These are phyloP conservation scores for Trichosporon sp. DNA, from an alignment of 1,284 basidiomycete genomes.

Conservation along the genomic window DNA sequence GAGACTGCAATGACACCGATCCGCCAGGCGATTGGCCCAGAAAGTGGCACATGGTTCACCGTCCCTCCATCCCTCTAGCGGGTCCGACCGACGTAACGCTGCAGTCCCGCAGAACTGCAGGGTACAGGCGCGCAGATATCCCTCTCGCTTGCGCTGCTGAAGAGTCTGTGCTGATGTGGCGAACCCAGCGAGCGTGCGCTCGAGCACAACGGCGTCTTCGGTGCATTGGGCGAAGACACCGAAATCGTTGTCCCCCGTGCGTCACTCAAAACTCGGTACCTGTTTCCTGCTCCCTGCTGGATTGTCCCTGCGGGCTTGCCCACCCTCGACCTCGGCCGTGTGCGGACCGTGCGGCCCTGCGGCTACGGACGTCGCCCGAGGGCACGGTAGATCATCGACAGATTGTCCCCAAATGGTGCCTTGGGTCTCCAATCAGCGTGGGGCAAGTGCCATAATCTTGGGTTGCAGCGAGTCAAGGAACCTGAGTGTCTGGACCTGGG, in stretches of 20 bases:
- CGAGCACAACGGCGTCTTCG: background rate
- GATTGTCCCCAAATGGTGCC: background rate
- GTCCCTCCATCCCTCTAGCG: background rate
- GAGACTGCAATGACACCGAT: conserved; percentile 2
- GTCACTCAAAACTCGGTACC: background rate
- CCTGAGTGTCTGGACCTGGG: background rate
- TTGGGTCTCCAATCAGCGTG: conserved; percentile 2
- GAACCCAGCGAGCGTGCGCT: background rate
- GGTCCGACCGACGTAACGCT: background rate
- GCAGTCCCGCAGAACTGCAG: background rate
- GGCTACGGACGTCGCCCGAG: no score
- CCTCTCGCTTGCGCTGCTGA: background rate
- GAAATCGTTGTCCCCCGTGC: background rate
- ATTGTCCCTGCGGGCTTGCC: background rate
- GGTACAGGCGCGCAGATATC: background rate
- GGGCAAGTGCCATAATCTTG: background rate
- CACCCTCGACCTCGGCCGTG: background rate
- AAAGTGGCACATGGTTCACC: background rate
- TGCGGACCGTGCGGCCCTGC: no score
- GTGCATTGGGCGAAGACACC: background rate
- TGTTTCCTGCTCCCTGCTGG: background rate
- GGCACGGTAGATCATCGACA: background rate
- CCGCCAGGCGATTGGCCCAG: background rate
- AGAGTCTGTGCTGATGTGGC: background rate
- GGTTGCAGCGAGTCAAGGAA: background rate